Conservation (phyloP, 116 monocot species). For the Phalaenopsis hybrid region DNA sequence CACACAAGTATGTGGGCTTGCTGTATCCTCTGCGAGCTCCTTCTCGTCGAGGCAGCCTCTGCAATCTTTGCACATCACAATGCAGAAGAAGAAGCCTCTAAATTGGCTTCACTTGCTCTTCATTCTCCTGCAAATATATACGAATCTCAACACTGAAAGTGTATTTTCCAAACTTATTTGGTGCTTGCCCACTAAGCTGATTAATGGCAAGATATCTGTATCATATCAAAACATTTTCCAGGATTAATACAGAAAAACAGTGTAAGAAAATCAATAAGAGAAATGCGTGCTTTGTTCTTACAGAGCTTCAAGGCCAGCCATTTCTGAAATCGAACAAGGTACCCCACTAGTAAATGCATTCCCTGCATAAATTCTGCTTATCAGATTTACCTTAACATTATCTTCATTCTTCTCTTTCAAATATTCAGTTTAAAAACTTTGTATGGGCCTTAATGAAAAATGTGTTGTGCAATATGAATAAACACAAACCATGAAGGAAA, state of each 20-base stretch:
- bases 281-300: slow-evolving; percentile 22
- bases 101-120: too few relatives aligned
- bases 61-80: too few relatives aligned
- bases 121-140: too few relatives aligned
- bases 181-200: slow-evolving; percentile 77
- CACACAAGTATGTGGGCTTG: too few relatives aligned
- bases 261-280: background rate
- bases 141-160: too few relatives aligned
- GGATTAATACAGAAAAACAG: slow-evolving; percentile 4
- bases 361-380: slow-evolving; percentile 69
- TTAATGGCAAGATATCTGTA: slow-evolving; percentile 81
- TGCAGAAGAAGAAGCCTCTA: too few relatives aligned
- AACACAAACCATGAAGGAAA: too few relatives aligned
- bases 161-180: slow-evolving; percentile 62
- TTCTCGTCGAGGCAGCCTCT: too few relatives aligned
- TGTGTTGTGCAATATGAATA: too few relatives aligned
- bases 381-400: background rate
- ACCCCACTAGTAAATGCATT: slow-evolving; percentile 82
- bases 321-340: slow-evolving; percentile 96
- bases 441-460: too few relatives aligned
- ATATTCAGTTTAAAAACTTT: background rate
- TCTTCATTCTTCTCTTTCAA: background rate
- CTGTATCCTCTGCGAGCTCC: too few relatives aligned
- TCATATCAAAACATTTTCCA: slow-evolving; percentile 2
- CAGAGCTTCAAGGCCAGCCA: slow-evolving; percentile 74